phyloP scores from a whole-genome alignment of 176 grass and related monocot genomes.

The Phoenix dactylifera region DNA sequence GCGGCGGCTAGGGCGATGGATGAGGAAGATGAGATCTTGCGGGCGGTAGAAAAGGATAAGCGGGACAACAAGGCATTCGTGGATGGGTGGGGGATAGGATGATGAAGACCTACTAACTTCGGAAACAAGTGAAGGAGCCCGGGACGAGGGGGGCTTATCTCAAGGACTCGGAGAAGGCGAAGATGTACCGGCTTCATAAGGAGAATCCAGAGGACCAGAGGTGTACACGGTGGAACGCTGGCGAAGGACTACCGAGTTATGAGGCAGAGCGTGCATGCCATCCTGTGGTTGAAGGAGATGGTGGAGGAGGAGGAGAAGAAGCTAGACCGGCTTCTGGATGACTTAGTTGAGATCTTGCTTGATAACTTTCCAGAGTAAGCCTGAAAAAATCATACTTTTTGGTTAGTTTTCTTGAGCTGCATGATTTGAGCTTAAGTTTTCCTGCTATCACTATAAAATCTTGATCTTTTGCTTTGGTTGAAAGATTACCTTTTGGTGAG shows the following conservation, averaged over 20 bases:
- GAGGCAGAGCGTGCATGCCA: slow-evolving; percentile 93
- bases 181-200: slow-evolving; percentile 94
- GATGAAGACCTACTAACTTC: slow-evolving; percentile 48
- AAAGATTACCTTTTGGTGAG: no score
- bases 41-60: slow-evolving; percentile 29
- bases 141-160: slow-evolving; percentile 70
- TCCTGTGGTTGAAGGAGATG: slow-evolving; percentile 95
- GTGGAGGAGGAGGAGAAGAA: slow-evolving; percentile 93
- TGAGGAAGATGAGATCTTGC: slow-evolving; percentile 41
- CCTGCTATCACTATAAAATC: no score
- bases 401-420: no score
- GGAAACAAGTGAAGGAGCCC: slow-evolving; percentile 81
- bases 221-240: slow-evolving; percentile 84
- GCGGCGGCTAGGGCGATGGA: slow-evolving; percentile 44
- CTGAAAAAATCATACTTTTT: no score
- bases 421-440: no score
- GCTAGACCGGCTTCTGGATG: slow-evolving; percentile 62
- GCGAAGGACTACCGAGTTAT: slow-evolving; percentile 91
- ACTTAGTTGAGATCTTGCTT: slow-evolving; percentile 87
- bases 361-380: slow-evolving; percentile 86
- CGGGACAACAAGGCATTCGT: slow-evolving; percentile 31
- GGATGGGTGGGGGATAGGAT: slow-evolving; percentile 53
- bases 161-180: slow-evolving; percentile 91
- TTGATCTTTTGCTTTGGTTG: no score
- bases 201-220: slow-evolving; percentile 59